Evolutionary conservation across 2,329 filamentous ascomycete species (phyloP).

Genomic region (Lasiodiplodia sp.): DNA sequence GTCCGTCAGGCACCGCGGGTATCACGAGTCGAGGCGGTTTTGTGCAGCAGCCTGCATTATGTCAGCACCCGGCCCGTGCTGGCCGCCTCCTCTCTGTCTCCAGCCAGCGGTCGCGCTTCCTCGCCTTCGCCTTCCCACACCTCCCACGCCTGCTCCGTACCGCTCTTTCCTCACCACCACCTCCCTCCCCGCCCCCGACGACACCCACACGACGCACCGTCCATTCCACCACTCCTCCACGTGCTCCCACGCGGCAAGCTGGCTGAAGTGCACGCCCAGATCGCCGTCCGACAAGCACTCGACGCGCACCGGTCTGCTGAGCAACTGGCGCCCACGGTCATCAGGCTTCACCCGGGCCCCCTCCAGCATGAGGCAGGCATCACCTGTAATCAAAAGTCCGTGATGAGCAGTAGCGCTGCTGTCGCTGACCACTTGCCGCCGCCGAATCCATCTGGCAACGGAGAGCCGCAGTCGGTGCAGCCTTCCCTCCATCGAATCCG

Average conservation of each 20-base stretch:
- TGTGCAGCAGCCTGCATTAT: slow-evolving; percentile 17
- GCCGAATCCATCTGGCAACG: slow-evolving; percentile 30
- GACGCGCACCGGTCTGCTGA: slow-evolving; percentile 31
- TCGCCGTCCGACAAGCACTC: slow-evolving; percentile 23
- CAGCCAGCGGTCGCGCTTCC: slow-evolving; percentile 24
- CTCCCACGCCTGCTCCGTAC: slow-evolving; percentile 22
- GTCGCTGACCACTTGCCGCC: slow-evolving; percentile 32
- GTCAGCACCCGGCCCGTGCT: slow-evolving; percentile 25
- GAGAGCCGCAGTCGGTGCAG: slow-evolving; percentile 30
- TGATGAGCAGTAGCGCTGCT: slow-evolving; percentile 33
- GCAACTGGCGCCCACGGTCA: slow-evolving; percentile 29
- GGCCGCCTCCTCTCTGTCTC: slow-evolving; percentile 27
- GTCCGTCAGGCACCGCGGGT: slow-evolving; percentile 15
- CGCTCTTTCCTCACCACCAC: slow-evolving; percentile 24
- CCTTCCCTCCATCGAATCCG: slow-evolving; percentile 28
- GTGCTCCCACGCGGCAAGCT: slow-evolving; percentile 18
- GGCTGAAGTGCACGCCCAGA: slow-evolving; percentile 20
- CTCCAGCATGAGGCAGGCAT: slow-evolving; percentile 31
- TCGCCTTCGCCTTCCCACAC: slow-evolving; percentile 26
- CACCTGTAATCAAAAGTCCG: slow-evolving; percentile 29
- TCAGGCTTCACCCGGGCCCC: slow-evolving; percentile 26
- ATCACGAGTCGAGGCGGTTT: slow-evolving; percentile 26
- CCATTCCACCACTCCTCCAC: neutral
- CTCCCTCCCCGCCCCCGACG: slow-evolving; percentile 16
- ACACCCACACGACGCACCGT: slow-evolving; percentile 19